A percentile compares a stretch with the other conserved stretches of the same genome.
These are phyloP conservation scores for Clavaria fumosa DNA, from an alignment of 768 basidiomycete species.

Conservation along the genomic window DNA sequence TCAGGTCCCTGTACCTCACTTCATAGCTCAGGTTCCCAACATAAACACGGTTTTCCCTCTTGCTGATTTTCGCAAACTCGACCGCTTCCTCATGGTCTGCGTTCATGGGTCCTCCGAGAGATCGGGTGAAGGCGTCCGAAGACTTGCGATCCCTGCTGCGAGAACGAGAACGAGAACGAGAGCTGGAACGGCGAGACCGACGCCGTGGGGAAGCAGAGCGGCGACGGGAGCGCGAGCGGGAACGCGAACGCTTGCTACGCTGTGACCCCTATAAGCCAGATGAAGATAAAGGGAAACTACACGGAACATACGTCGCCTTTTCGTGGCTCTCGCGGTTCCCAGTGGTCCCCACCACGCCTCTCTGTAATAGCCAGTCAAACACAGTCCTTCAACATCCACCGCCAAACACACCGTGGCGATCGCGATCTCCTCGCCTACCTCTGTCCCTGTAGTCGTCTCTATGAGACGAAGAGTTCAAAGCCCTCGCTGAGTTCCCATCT, in stretches of 20 bases:
- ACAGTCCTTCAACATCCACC: slow-evolving; percentile 1
- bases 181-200: slow-evolving; percentile 40
- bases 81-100: slow-evolving; percentile 86
- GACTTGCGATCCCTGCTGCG: slow-evolving; percentile 48
- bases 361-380: slow-evolving; percentile 21
- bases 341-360: slow-evolving; percentile 49
- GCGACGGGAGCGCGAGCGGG: slow-evolving; percentile 55
- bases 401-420: slow-evolving; percentile 19
- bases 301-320: slow-evolving; percentile 45
- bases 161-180: slow-evolving; percentile 51
- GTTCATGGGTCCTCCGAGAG: slow-evolving; percentile 80
- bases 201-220: slow-evolving; percentile 53
- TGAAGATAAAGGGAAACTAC: background rate
- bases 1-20: slow-evolving; percentile 96
- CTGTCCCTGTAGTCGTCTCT: slow-evolving; percentile 28
- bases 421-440: slow-evolving; percentile 26
- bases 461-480: slow-evolving; percentile 31
- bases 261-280: too few relatives aligned
- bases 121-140: slow-evolving; percentile 56
- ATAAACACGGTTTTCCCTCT: slow-evolving; percentile 96
- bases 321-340: slow-evolving; percentile 72
- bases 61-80: slow-evolving; percentile 91
- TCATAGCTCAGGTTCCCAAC: slow-evolving; percentile 98
- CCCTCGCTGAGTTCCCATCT: slow-evolving; percentile 27
- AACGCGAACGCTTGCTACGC: slow-evolving; percentile 58